phyloP scores from a whole-genome alignment of 805 yeast genomes.

The Candida wancherniae region DNA sequence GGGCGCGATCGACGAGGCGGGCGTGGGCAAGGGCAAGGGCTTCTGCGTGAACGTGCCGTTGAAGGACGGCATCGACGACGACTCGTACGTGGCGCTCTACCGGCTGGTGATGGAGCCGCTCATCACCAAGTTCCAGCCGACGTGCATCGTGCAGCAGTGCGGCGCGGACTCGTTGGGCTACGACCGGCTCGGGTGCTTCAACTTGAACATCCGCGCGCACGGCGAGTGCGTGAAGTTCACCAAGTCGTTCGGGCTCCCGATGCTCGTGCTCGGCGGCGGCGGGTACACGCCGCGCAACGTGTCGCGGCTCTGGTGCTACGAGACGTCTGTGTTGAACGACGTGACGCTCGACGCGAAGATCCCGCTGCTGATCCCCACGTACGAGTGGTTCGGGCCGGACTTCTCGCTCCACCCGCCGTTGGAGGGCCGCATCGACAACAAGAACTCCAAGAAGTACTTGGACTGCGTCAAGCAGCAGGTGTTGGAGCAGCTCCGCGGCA shows the following conservation, averaged over 20 bases:
- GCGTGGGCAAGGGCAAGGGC: slow-evolving; percentile 84
- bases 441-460: slow-evolving; percentile 74
- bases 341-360: slow-evolving; percentile 41
- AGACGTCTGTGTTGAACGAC: slow-evolving; percentile 75
- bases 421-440: slow-evolving; percentile 62
- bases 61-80: slow-evolving; percentile 94
- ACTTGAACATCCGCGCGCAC: slow-evolving; percentile 85
- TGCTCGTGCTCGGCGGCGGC: slow-evolving; percentile 93
- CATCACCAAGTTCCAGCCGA: slow-evolving; percentile 86
- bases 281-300: slow-evolving; percentile 97
- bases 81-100: slow-evolving; percentile 66
- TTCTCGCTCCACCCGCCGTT: slow-evolving; percentile 75
- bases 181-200: slow-evolving; percentile 91
- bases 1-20: slow-evolving; percentile 85
- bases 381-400: slow-evolving; percentile 86
- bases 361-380: slow-evolving; percentile 71
- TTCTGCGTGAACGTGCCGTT: slow-evolving; percentile 88
- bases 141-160: slow-evolving; percentile 91
- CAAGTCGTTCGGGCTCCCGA: slow-evolving; percentile 84
- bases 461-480: slow-evolving; percentile 74
- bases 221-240: slow-evolving; percentile 92
- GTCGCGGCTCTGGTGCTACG: slow-evolving; percentile 92
- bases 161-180: slow-evolving; percentile 96
- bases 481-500: slow-evolving; percentile 71
- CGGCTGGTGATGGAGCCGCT: slow-evolving; percentile 88